Evolutionary conservation across 148 eudicot species (phyloP).

Genomic region (Rhododendron vialii): DNA sequence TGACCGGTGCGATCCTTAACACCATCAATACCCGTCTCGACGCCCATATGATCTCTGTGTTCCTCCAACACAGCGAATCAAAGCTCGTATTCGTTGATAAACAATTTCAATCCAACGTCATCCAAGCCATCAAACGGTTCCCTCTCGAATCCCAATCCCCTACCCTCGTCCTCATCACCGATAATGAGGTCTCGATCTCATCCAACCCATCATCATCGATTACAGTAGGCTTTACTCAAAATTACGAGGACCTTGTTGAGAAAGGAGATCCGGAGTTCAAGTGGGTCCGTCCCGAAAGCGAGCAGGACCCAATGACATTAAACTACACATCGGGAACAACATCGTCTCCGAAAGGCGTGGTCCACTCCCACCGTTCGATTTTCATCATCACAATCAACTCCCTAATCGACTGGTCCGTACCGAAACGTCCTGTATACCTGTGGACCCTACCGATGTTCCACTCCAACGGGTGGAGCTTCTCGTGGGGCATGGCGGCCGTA

Average conservation of each 20-base stretch:
- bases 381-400: slow-evolving; percentile 40
- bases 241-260: slow-evolving; percentile 25
- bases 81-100: slow-evolving; percentile 33
- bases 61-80: slow-evolving; percentile 34
- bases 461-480: slow-evolving; percentile 54
- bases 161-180: slow-evolving; percentile 19
- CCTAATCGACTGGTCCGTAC: slow-evolving; percentile 46
- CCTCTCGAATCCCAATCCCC: not conserved
- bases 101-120: slow-evolving; percentile 9
- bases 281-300: slow-evolving; percentile 32
- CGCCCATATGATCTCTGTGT: slow-evolving; percentile 28
- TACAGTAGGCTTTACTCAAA: not conserved
- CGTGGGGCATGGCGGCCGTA: slow-evolving; percentile 62
- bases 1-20: slow-evolving; percentile 43
- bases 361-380: slow-evolving; percentile 40
- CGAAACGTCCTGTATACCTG: slow-evolving; percentile 41
- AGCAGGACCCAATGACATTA: slow-evolving; percentile 36
- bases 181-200: not conserved
- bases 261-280: slow-evolving; percentile 25
- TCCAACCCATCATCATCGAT: not conserved
- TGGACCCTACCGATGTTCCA: slow-evolving; percentile 76
- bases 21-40: slow-evolving; percentile 43
- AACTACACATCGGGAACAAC: slow-evolving; percentile 71
- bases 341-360: slow-evolving; percentile 55
- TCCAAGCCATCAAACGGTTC: slow-evolving; percentile 25